Conservation (phyloP, 2,329 filamentous ascomycete genomes). For the Paracoccidioides lutzii region DNA sequence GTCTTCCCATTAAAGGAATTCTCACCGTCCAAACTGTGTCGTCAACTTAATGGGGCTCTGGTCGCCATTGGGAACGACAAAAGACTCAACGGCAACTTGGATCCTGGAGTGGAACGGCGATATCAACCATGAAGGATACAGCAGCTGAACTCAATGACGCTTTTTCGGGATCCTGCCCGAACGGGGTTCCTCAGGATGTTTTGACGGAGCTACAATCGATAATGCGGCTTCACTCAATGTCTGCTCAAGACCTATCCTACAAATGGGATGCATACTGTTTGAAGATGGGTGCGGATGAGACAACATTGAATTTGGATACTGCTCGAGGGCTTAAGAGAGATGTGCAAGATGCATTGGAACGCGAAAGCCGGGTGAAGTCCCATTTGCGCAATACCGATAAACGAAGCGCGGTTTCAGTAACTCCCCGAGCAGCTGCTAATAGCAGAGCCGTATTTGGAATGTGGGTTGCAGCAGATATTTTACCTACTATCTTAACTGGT, state of each 20-base stretch:
- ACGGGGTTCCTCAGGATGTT: constrained; percentile 61
- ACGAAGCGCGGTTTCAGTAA: constrained; percentile 41
- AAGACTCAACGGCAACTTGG: neutral
- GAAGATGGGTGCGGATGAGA: constrained; percentile 76
- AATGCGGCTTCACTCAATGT: constrained; percentile 67
- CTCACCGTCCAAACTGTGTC: neutral
- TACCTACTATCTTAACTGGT: neutral
- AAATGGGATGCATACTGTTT: constrained; percentile 99
- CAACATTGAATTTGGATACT: constrained; percentile 55
- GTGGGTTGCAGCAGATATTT: constrained; percentile 29
- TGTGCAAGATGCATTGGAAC: constrained; percentile 71
- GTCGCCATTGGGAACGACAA: neutral
- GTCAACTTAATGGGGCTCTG: neutral
- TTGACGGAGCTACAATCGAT: constrained; percentile 73
- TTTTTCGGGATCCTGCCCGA: constrained; percentile 44
- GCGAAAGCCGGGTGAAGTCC: constrained; percentile 55
- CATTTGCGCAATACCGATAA: constrained; percentile 53
- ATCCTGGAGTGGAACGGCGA: neutral
- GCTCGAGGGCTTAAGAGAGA: constrained; percentile 72
- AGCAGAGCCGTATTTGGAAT: constrained; percentile 67
- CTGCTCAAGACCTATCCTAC: constrained; percentile 79
- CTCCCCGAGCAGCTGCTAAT: constrained; percentile 47
- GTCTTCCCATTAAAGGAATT: neutral
- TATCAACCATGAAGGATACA: constrained; percentile 5
- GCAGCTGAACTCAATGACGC: constrained; percentile 41